Percentiles rank a stretch among this genome's conserved stretches.
These are phyloP conservation scores for Pleurotus giganteus DNA, from an alignment of 768 basidiomycete genomes.

Conservation along the genomic window DNA sequence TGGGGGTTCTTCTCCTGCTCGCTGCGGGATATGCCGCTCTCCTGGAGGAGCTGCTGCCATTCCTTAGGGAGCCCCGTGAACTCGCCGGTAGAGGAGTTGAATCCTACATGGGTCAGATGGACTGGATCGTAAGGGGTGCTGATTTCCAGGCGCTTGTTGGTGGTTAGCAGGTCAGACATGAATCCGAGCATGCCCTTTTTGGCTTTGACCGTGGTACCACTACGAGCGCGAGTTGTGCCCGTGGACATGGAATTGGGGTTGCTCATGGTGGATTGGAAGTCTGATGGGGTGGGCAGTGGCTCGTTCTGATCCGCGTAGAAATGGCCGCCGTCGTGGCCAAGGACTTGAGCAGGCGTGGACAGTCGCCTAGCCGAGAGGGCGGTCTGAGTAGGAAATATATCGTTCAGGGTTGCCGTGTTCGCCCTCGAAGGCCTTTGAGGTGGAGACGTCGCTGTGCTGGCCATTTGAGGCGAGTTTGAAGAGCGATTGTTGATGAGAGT, in stretches of 20 bases:
- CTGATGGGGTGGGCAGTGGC: slow-evolving; percentile 33
- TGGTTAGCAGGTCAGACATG: slow-evolving; percentile 66
- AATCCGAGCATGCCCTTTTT: slow-evolving; percentile 77
- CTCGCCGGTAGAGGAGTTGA: slow-evolving; percentile 98
- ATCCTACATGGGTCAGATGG: slow-evolving; percentile 98
- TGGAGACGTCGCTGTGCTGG: slow-evolving; percentile 45
- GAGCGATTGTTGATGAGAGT: slow-evolving; percentile 26
- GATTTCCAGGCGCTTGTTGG: slow-evolving; percentile 83
- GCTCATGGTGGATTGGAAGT: slow-evolving; percentile 24
- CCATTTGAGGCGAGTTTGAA: slow-evolving; percentile 27
- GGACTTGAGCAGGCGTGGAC: slow-evolving; percentile 40
- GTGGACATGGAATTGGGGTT: slow-evolving; percentile 18
- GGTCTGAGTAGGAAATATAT: slow-evolving; percentile 55
- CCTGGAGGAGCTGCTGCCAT: slow-evolving; percentile 96
- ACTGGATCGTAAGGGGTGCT: slow-evolving; percentile 98
- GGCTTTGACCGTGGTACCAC: slow-evolving; percentile 42
- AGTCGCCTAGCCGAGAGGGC: slow-evolving; percentile 46
- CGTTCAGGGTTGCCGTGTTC: slow-evolving; percentile 79
- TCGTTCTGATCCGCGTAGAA: slow-evolving; percentile 47
- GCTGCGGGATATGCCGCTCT: slow-evolving; percentile 88
- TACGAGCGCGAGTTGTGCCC: slow-evolving; percentile 38
- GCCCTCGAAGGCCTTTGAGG: slow-evolving; percentile 82
- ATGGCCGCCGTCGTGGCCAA: slow-evolving; percentile 32
- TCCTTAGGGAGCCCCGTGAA: slow-evolving; percentile 98
- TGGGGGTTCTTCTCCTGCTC: slow-evolving; percentile 99